Base-by-base conservation (phyloP, 345 rosid species). In the Syzygium oleosum region DNA sequence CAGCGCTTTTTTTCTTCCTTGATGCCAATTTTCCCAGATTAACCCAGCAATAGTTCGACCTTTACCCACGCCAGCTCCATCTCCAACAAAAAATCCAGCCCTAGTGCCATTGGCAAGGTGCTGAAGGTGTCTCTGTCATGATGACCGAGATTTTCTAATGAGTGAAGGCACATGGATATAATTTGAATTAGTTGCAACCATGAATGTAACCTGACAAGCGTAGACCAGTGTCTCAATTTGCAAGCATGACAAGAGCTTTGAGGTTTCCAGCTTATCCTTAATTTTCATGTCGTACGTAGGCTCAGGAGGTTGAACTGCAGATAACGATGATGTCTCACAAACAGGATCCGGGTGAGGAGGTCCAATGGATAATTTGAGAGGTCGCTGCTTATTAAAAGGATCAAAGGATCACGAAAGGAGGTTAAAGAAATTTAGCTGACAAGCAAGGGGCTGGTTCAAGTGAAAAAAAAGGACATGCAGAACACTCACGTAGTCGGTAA, bases 41-140 rank as follows among this genome's bases (percentile, higher is more conserved):
- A 97, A 90, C 84, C 99, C 99, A 16, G 99, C 99, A 93, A 97
- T 92, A 78, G 99, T 97, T 80, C 99, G 94, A 85, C 99, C 99
- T 93, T 97, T 97, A 83, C 99, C 99, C 88, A 97, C 98, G 87
- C 99, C 99, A 92, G 99, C 99, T 90, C 99, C 99, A 90, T 97
- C 99, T 92, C 99, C 99, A 91, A 96, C 86, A 92, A 97, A 97
- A 88, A 96, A 97, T 34, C 99, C 99, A 43, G 99, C 99, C 93
- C 99, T 95, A 49, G 91, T 88, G 91, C 95, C 94, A 93, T 90
- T 91, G 84, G 94, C 96, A 86, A 96, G 99, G 93, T 95, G 97
- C 87, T 97, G 99, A 85, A 93, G 95, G 92, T 97, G 98, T 90
- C 99, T 94, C 99, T 97, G 92, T 88, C 86, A 92, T 88, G 87